Percentiles rank a stretch among this genome's conserved stretches.
These are phyloP conservation scores for Monilinia polystroma DNA, from an alignment of 2,329 filamentous ascomycete genomes.

Conservation along the genomic window DNA sequence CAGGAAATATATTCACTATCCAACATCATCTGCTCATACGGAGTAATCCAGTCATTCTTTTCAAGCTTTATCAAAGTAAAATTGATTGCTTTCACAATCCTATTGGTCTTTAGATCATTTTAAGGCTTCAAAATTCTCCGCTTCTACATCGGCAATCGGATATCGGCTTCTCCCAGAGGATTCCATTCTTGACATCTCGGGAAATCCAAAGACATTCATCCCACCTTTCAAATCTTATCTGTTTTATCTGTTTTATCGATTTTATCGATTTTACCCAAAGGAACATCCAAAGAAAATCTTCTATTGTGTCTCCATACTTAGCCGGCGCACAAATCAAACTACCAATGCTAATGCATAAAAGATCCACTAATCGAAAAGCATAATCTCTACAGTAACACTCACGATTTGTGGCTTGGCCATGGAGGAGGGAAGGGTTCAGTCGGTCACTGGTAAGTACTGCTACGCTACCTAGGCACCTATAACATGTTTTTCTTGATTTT, in stretches of 20 bases:
- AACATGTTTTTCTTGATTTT: background rate
- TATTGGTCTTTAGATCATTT: too few relatives aligned
- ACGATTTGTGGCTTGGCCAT: slow-evolving; percentile 15
- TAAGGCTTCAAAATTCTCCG: background rate
- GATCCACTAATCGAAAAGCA: slow-evolving; percentile 16
- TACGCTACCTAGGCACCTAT: slow-evolving; percentile 4
- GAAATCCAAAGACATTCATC: slow-evolving; percentile 5
- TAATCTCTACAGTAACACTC: background rate
- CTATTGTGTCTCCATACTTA: slow-evolving; percentile 15
- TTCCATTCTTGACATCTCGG: background rate
- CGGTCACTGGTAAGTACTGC: background rate
- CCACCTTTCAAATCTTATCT: background rate
- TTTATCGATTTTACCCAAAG: background rate
- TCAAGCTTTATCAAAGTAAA: too few relatives aligned
- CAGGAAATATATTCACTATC: too few relatives aligned
- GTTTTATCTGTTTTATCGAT: background rate
- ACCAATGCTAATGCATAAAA: slow-evolving; percentile 12
- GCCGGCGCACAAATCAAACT: slow-evolving; percentile 13
- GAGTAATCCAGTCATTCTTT: too few relatives aligned
- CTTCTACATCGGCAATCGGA: slow-evolving; percentile 11
- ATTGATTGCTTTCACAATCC: too few relatives aligned
- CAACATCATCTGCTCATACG: too few relatives aligned
- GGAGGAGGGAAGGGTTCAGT: too few relatives aligned
- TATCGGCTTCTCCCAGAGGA: slow-evolving; percentile 7
- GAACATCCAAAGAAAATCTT: slow-evolving; percentile 2